These are phyloP conservation scores for Sphaerostilbella broomeana DNA, from an alignment of 2,329 filamentous ascomycete genomes.

Conservation along the genomic window DNA sequence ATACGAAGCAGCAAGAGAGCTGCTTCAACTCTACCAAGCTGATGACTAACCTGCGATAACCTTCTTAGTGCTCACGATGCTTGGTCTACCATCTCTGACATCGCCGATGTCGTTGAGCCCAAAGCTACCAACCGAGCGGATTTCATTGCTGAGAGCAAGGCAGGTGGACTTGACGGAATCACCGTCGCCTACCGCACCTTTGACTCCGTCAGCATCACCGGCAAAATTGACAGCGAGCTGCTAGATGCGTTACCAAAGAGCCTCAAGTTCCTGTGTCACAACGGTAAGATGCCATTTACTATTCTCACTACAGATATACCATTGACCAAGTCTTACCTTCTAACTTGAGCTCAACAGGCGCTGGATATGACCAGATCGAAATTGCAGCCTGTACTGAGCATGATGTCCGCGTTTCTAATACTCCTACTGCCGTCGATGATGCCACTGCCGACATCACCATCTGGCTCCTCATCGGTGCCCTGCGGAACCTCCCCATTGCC, in stretches of 20 bases:
- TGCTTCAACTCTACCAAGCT: background rate
- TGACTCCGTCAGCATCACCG: conserved; percentile 55
- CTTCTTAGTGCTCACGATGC: conserved; percentile 54
- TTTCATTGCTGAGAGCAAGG: conserved; percentile 62
- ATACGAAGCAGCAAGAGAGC: background rate
- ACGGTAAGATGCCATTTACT: conserved; percentile 37
- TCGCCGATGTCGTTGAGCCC: conserved; percentile 61
- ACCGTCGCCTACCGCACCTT: conserved; percentile 67
- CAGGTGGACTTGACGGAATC: conserved; percentile 60
- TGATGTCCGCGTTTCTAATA: conserved; percentile 67
- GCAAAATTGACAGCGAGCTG: conserved; percentile 64
- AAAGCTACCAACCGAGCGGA: conserved; percentile 54
- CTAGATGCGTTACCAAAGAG: conserved; percentile 48
- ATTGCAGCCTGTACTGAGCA: conserved; percentile 62
- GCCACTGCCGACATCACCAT: conserved; percentile 76
- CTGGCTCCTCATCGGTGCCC: conserved; percentile 73
- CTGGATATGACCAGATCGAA: conserved; percentile 81
- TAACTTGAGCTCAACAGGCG: conserved; percentile 41
- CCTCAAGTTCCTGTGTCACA: conserved; percentile 54
- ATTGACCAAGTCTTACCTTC: background rate
- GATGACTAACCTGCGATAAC: no score
- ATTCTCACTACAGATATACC: no score
- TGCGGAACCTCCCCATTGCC: conserved; percentile 64
- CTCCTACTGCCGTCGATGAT: conserved; percentile 74
- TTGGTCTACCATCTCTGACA: conserved; percentile 53